Evolutionary conservation across 768 basidiomycete species (phyloP), one percentile per base, ranked within the genome.

Genomic region (Macrocybe gigantea): DNA sequence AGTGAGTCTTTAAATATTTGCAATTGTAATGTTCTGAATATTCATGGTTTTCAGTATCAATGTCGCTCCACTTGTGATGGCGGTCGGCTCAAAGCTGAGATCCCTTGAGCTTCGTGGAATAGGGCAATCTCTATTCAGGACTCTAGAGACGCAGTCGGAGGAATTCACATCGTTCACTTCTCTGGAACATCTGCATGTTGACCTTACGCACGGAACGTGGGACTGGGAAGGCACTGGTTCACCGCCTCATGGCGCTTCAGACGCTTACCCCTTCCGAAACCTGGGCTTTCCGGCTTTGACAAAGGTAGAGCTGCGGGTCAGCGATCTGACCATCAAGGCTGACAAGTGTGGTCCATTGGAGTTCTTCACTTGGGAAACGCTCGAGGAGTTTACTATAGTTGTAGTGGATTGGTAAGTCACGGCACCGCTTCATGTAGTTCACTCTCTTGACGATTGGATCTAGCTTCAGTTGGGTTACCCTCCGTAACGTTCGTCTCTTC

Each of bases 171-270:
- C 49, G 2, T 60, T 48, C 30, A 35, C 38, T 32, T 34, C 47
- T 11, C 50, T 57, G n/a, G 12, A 35, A 3, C 48, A 33, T 32
- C 49, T 61, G 15, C 52, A 46, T 30, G 38, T 59, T 31, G 57
- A 61, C 41, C 51, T 60, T 11, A 58, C 54, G 0, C 54, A 52
- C 34, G 57, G 57, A 1, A 42, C 50, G 5, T 60, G 60, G 60
- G 57, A 60, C 37, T 56, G 54, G 55, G 33, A 54, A 15, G 43
- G 38, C 30, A 3, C 3, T 1, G 56, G 56, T 7, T 54, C 57
- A 1, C 57, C 57, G 1, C 49, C 51, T 12, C 11, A 9, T 2
- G 60, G 60, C 4, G 51, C 60, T 0, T 47, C 56, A 1, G 37
- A 31, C 1, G 32, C 37, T 0, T 57, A 49, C 33, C 5, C 35